Evolutionary conservation across 106 monocot genomes (phyloP).

Genomic region (Platanthera zijinensis): DNA sequence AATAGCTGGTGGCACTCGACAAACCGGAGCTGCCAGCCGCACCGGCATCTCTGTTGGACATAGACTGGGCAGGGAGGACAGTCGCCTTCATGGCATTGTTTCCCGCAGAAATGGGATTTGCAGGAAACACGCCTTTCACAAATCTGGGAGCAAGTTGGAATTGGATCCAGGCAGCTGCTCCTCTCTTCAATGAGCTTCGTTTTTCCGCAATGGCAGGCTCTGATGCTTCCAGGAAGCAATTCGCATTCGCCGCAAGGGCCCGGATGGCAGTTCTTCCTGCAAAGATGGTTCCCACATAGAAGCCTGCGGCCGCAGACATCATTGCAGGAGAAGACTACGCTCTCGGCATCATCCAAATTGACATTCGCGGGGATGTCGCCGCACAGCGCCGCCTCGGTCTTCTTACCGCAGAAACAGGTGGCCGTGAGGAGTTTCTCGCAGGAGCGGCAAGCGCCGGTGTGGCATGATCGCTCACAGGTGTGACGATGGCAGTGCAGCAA

Average conservation of each 20-base stretch:
- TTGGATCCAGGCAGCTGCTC: constrained; percentile 68
- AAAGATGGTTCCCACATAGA: constrained; percentile 68
- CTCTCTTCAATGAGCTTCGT: constrained; percentile 31
- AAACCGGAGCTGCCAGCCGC: constrained; percentile 52
- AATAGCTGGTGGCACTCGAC: constrained; percentile 60
- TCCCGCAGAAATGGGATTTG: constrained; percentile 47
- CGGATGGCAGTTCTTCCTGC: constrained; percentile 64
- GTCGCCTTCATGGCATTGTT: constrained; percentile 67
- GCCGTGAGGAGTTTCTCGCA: constrained; percentile 26
- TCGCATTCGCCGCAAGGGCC: constrained; percentile 76
- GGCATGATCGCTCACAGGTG: constrained; percentile 62
- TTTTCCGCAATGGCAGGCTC: constrained; percentile 73
- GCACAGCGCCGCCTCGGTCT: constrained; percentile 19
- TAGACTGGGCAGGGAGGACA: constrained; percentile 54
- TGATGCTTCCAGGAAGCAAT: constrained; percentile 40
- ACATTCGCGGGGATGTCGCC: constrained; percentile 19
- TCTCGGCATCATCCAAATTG: constrained; percentile 62
- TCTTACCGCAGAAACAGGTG: constrained; percentile 35
- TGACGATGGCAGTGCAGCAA: constrained; percentile 56
- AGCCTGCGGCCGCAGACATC: constrained; percentile 40
- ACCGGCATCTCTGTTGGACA: constrained; percentile 79
- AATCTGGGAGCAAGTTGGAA: constrained; percentile 55
- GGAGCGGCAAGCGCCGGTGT: constrained; percentile 53
- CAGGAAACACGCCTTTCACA: constrained; percentile 69
- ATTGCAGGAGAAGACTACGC: constrained; percentile 68